A percentile compares a stretch with the other conserved stretches of the same genome.
These are phyloP conservation scores for Hymenotorrendiella dingleyae DNA, from an alignment of 2,329 filamentous ascomycete genomes.

Conservation along the genomic window DNA sequence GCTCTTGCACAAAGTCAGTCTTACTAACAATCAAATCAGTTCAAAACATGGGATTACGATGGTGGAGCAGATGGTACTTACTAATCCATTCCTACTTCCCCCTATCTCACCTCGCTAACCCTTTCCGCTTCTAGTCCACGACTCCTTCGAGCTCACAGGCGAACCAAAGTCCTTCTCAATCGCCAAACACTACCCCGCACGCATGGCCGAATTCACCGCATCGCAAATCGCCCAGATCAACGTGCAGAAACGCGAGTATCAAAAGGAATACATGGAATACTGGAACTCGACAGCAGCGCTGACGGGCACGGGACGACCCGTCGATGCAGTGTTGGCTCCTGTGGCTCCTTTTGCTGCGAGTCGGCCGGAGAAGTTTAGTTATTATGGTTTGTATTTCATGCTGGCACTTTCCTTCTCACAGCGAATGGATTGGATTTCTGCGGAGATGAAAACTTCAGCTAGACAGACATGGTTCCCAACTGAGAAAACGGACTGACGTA, in stretches of 20 bases:
- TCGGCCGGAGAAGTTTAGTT: conserved; percentile 40
- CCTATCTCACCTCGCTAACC: neutral
- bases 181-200: conserved; percentile 15
- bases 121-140: conserved; percentile 33
- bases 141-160: conserved; percentile 47
- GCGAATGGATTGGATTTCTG: no score
- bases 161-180: conserved; percentile 38
- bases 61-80: conserved; percentile 40
- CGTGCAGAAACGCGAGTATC: conserved; percentile 46
- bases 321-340: conserved; percentile 50
- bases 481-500: no score
- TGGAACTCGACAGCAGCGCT: conserved; percentile 25
- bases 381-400: conserved; percentile 32
- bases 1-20: no score
- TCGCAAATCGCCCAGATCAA: conserved; percentile 35
- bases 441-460: no score
- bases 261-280: conserved; percentile 54
- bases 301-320: conserved; percentile 33
- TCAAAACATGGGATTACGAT: conserved; percentile 38
- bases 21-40: conserved; percentile 13
- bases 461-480: no score
- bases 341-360: conserved; percentile 45
- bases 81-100: no score
- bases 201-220: conserved; percentile 30
- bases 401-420: no score